Percentiles rank a stretch among this genome's conserved stretches.
Evolutionary conservation across 306 rosid genomes (phyloP).

Genomic region (Clitoria ternatea): DNA sequence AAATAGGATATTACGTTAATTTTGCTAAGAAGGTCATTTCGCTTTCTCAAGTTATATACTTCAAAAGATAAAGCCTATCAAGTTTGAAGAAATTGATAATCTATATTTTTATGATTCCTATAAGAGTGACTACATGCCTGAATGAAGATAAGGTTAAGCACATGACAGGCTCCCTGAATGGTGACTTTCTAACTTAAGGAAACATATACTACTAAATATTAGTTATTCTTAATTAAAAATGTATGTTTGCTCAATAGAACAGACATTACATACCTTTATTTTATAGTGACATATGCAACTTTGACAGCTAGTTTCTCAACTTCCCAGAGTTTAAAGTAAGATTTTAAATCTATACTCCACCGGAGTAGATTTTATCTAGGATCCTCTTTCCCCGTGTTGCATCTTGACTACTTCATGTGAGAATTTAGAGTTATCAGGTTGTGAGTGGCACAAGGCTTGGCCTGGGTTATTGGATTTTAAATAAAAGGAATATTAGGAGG

Average conservation of each 20-base stretch:
- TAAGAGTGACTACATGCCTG: neutral
- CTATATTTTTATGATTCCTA: neutral
- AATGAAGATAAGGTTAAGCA: slow-evolving; percentile 5
- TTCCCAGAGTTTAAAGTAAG: neutral
- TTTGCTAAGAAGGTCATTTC: neutral
- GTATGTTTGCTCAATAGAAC: neutral
- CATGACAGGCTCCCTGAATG: neutral
- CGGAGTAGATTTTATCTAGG: slow-evolving; percentile 54
- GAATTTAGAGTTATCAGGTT: slow-evolving; percentile 34
- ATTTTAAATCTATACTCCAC: slow-evolving; percentile 38
- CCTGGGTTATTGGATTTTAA: slow-evolving; percentile 39
- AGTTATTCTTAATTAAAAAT: neutral
- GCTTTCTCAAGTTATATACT: slow-evolving; percentile 1
- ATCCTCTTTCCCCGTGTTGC: slow-evolving; percentile 27
- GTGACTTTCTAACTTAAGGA: slow-evolving; percentile 4
- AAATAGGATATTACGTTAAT: neutral
- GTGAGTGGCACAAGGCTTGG: slow-evolving; percentile 33
- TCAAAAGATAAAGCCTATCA: neutral
- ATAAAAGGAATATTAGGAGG: slow-evolving; percentile 3
- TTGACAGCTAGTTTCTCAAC: neutral
- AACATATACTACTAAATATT: neutral
- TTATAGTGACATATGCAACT: slow-evolving; percentile 14
- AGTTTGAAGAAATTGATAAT: neutral
- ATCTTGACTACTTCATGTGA: slow-evolving; percentile 42
- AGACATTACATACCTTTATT: neutral